Evolutionary conservation across 306 rosid genomes (phyloP), one percentile per base, ranked within the genome.

Genomic region (Malus sylvestris): DNA sequence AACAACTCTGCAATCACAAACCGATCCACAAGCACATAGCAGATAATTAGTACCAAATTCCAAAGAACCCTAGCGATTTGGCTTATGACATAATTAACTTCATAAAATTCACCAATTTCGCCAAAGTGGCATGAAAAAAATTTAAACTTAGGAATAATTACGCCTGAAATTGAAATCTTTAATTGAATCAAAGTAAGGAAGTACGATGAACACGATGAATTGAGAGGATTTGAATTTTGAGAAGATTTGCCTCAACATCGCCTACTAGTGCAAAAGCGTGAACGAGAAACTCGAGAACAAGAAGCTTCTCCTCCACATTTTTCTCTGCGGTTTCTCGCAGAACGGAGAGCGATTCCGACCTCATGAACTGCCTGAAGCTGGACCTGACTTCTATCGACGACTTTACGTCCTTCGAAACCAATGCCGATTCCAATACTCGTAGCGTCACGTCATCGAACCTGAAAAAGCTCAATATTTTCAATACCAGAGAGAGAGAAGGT

Each of bases 241-340:
- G 35, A 60, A 44, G 63, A 72, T 60, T 66, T 62, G 77, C 98
- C 92, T 90, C 91, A 51, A 69, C 79, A 75, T 95, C 97, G 58
- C 93, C 96, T 38, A 88, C 75, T 65, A 92, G 86, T 33, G 89
- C 90, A 60, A 89, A 95, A 70, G 93, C 87, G 27, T 76, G 89
- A 73, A 92, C 92, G 32, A 92, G 82, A 82, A 90, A 95, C 7
- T 95, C 90, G 72, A 95, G 87, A 53, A 83, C 81, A 25, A 89
- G 52, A 78, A 92, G 96, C 89, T 89, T 92, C 67, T 90, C 83
- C 49, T 72, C 87, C 27, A 86, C 76, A 52, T 87, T 51, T 81
- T 95, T 88, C 7, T 81, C 70, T 2, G 80, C 67, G 32, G 81
- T 77, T 20, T 91, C 90, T 11, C 83, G 81, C 19, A 92, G 79